These are phyloP conservation scores for Dalbergia cultrata DNA, from an alignment of 306 rosid species.

Conservation along the genomic window DNA sequence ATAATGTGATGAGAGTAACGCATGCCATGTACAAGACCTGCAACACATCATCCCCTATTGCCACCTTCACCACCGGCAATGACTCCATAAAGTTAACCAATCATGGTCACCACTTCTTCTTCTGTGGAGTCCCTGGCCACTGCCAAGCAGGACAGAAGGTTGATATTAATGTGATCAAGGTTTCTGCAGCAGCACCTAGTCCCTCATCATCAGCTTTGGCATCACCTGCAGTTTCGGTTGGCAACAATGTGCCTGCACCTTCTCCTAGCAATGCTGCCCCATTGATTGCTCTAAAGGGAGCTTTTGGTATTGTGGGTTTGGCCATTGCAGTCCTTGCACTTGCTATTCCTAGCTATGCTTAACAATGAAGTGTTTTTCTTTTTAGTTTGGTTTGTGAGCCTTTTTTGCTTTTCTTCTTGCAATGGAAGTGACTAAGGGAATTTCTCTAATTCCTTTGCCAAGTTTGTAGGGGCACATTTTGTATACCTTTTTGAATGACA, in stretches of 20 bases:
- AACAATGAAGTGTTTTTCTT: background rate
- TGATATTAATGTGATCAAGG: constrained; percentile 68
- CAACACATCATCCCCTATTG: constrained; percentile 70
- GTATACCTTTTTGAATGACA: constrained; percentile 26
- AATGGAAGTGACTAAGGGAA: constrained; percentile 21
- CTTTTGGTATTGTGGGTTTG: constrained; percentile 47
- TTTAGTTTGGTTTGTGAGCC: constrained; percentile 32
- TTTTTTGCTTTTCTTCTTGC: constrained; percentile 21
- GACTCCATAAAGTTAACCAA: constrained; percentile 66
- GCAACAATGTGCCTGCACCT: constrained; percentile 52
- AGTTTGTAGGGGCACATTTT: constrained; percentile 5
- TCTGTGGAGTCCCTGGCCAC: constrained; percentile 94
- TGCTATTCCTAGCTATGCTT: constrained; percentile 46
- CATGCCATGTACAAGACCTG: constrained; percentile 84
- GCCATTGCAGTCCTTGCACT: constrained; percentile 47
- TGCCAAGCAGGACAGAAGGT: constrained; percentile 85
- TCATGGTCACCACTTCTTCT: constrained; percentile 81
- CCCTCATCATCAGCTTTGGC: constrained; percentile 58
- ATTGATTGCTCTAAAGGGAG: constrained; percentile 38
- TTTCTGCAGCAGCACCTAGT: constrained; percentile 47
- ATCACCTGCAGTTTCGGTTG: constrained; percentile 41
- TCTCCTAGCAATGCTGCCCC: constrained; percentile 58
- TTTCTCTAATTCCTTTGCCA: constrained; percentile 25
- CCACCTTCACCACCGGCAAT: constrained; percentile 75
- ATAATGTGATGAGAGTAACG: constrained; percentile 86